Base-by-base conservation (phyloP, 1,139 yeast species). In the Arxiozyma heterogenica region DNA sequence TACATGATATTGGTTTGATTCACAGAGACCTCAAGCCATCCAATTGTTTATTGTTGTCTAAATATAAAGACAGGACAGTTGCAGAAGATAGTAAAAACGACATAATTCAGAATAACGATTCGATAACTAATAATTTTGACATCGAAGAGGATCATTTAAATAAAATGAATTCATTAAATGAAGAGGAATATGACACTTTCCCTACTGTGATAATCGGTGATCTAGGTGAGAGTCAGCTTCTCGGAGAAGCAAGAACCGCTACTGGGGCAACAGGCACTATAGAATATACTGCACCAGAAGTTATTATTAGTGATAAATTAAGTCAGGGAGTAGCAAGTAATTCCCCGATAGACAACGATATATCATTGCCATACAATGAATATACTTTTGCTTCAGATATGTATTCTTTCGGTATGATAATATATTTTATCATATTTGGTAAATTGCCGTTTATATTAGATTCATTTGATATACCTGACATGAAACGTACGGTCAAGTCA, bases 1-100 rank as follows among this genome's bases (percentile, higher is more conserved):
- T 90, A 52, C 96, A 90, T 67, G 73, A 73, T 18, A 79, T 83
- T 57, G 90, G 88, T 34, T 83, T 89, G 43, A 78, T 90, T 21
- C 97, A 90, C 63, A 75, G 96, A 23, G 97, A 90, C 66, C 73
- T 90, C 58, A 90, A 90, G 62, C 96, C 96, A 0, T 86, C 95
- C 0, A 90, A 90, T 62, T 88, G 96, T 68, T 72, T 90, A 38
- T 69, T 89, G 51, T 77, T 83, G 21, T 51, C 51, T 11, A 54
- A 57, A 48, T 61, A 55, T 51, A 42, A 49, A 6, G 47, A 47
- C 18, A 41, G 39, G 11, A 27, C 11, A 27, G 11, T 27, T 15
- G 51, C 21, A 15, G 48, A 44, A 1, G 21, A 47, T 17, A 12
- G 41, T 11, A 42, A 12, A 34, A 75, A 73, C 55, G 61, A 58